Evolutionary conservation across 257 asterid species (phyloP).

Genomic region (Eustoma russellianum): DNA sequence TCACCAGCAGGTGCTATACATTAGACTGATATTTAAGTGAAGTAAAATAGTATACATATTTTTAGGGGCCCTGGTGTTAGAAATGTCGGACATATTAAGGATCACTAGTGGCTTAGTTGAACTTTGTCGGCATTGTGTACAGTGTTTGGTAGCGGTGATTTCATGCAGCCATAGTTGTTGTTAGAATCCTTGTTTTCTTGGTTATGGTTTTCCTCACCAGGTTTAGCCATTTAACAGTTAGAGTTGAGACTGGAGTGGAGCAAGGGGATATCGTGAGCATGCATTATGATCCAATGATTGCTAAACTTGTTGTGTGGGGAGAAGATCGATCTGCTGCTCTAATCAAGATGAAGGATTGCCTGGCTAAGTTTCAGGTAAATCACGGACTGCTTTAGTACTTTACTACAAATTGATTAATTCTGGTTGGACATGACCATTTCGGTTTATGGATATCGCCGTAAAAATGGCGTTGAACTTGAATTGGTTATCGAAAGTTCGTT

Average conservation of each 20-base stretch:
- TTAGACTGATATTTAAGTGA: constrained; percentile 1
- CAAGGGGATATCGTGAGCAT: constrained; percentile 95
- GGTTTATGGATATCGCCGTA: too few species aligned
- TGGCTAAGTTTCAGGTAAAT: constrained; percentile 81
- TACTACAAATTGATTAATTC: too few species aligned
- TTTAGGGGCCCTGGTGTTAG: too few species aligned
- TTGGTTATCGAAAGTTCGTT: too few species aligned
- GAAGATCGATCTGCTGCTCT: constrained; percentile 74
- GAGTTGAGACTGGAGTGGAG: constrained; percentile 97
- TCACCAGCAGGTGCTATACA: constrained; percentile 55
- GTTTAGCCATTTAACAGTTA: constrained; percentile 38
- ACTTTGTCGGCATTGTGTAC: too few species aligned
- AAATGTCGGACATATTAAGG: too few species aligned
- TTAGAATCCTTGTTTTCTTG: not conserved
- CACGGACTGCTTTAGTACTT: too few species aligned
- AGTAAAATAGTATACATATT: constrained; percentile 8
- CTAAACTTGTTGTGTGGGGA: constrained; percentile 98
- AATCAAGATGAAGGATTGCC: constrained; percentile 78
- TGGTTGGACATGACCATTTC: too few species aligned
- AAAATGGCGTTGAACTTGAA: too few species aligned
- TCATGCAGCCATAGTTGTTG: too few species aligned
- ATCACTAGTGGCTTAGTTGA: too few species aligned
- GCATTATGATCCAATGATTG: constrained; percentile 99
- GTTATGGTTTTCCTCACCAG: constrained; percentile 2
- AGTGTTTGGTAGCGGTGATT: not conserved